A percentile compares a stretch with the other conserved stretches of the same genome.
These are phyloP conservation scores for Phytophthora quininea DNA, from an alignment of 352 stramenopile species.

Conservation along the genomic window DNA sequence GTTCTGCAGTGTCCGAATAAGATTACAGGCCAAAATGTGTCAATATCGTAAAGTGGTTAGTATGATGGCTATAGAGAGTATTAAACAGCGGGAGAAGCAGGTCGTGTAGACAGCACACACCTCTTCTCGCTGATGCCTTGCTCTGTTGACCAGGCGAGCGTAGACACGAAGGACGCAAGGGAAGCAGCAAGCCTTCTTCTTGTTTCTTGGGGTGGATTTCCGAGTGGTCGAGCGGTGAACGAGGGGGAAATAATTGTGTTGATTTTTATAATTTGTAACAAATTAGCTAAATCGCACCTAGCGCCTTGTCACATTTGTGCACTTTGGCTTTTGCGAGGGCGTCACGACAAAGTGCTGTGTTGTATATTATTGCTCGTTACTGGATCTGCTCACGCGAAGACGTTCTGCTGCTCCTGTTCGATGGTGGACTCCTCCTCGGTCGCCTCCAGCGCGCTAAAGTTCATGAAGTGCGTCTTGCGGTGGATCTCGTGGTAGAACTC, in stretches of 20 bases:
- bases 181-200: conserved; percentile 21
- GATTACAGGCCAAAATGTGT: not conserved
- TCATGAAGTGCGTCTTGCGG: conserved; percentile 99
- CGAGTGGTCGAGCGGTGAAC: not conserved
- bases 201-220: conserved; percentile 30
- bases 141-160: not conserved
- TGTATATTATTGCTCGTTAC: not conserved
- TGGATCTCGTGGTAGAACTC: conserved; percentile 99
- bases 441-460: conserved; percentile 98
- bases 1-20: conserved; percentile 14
- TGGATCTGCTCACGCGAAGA: conserved; percentile 60
- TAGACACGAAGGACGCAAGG: conserved; percentile 12
- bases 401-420: conserved; percentile 92
- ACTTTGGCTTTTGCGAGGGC: not conserved
- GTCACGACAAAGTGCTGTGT: not conserved
- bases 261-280: not conserved
- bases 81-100: not conserved
- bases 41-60: conserved; percentile 10
- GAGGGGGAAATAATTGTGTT: not conserved
- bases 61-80: conserved; percentile 9
- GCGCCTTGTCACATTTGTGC: not conserved
- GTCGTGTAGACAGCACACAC: conserved; percentile 15
- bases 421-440: conserved; percentile 89
- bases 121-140: conserved; percentile 11
- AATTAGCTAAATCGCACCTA: not conserved